These are phyloP conservation scores for Neodidymelliopsis sp. DNA, from an alignment of 2,329 filamentous ascomycete genomes.

Conservation along the genomic window DNA sequence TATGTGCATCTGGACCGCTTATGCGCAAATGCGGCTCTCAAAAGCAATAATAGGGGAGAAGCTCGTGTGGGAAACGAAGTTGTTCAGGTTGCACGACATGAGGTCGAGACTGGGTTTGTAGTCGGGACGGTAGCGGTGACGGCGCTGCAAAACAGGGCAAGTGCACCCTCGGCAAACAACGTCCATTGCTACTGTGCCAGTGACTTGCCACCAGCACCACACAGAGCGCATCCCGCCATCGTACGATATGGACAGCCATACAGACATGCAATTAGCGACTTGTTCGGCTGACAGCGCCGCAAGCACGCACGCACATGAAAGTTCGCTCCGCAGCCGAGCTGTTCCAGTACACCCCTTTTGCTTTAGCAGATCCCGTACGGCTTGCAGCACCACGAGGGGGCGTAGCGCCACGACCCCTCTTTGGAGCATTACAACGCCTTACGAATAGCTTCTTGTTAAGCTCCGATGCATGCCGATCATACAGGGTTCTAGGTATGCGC, in stretches of 20 bases:
- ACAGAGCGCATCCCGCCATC: not conserved
- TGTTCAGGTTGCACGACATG: constrained; percentile 12
- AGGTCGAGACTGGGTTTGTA: constrained; percentile 15
- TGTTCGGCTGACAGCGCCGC: not conserved
- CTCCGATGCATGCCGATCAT: constrained; percentile 13
- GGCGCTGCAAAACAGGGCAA: constrained; percentile 3
- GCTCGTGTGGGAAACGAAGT: constrained; percentile 13
- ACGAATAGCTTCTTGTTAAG: not conserved
- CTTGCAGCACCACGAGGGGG: constrained; percentile 13
- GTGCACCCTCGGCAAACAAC: constrained; percentile 9
- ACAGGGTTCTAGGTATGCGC: not conserved
- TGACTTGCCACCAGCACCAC: not conserved
- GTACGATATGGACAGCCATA: not conserved
- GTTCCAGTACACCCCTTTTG: constrained; percentile 5
- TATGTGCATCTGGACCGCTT: not conserved
- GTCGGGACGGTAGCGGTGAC: not conserved
- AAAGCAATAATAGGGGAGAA: constrained; percentile 12
- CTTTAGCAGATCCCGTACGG: not conserved
- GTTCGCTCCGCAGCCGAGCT: constrained; percentile 12
- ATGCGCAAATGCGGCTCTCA: constrained; percentile 13
- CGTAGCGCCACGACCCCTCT: not conserved
- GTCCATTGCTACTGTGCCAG: not conserved
- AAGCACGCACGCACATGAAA: constrained; percentile 2
- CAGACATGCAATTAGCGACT: not conserved
- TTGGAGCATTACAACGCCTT: not conserved